Conservation (phyloP, 192 early-diverging fungal genomes). For the Mortierella alpina region DNA sequence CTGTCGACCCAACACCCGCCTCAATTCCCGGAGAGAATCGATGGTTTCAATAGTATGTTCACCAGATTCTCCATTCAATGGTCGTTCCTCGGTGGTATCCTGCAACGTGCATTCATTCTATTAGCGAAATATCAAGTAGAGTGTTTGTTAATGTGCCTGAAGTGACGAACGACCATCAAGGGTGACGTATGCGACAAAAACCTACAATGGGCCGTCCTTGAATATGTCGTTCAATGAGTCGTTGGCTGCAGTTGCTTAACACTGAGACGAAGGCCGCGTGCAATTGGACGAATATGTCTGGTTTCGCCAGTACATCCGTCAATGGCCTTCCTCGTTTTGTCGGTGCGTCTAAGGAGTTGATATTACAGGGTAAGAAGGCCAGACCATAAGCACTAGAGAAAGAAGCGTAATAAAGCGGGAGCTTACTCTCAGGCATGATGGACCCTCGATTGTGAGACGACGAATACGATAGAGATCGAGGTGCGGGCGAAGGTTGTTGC, state of each 20-base stretch:
- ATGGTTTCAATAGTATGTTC: slow-evolving; percentile 4
- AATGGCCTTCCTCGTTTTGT: slow-evolving; percentile 38
- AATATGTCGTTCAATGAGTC: slow-evolving; percentile 60
- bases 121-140: background rate
- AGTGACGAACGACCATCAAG: background rate
- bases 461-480: slow-evolving; percentile 43
- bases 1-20: slow-evolving; percentile 20
- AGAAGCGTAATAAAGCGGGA: background rate
- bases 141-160: background rate
- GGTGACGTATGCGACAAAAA: background rate
- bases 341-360: slow-evolving; percentile 15
- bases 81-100: background rate
- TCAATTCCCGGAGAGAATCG: slow-evolving; percentile 36
- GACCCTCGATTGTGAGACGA: slow-evolving; percentile 48
- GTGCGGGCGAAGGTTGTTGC: slow-evolving; percentile 40
- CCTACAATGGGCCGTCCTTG: slow-evolving; percentile 63
- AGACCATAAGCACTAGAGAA: background rate
- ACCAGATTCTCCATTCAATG: background rate
- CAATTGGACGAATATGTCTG: slow-evolving; percentile 72
- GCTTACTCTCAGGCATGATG: slow-evolving; percentile 53
- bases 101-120: slow-evolving; percentile 18
- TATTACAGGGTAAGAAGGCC: slow-evolving; percentile 1
- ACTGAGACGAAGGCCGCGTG: slow-evolving; percentile 72
- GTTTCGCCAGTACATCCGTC: slow-evolving; percentile 35
- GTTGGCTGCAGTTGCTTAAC: slow-evolving; percentile 64